Evolutionary conservation across 2,329 filamentous ascomycete genomes (phyloP), one percentile per base, ranked within the genome.

Genomic region (Plenodomus lindquistii): DNA sequence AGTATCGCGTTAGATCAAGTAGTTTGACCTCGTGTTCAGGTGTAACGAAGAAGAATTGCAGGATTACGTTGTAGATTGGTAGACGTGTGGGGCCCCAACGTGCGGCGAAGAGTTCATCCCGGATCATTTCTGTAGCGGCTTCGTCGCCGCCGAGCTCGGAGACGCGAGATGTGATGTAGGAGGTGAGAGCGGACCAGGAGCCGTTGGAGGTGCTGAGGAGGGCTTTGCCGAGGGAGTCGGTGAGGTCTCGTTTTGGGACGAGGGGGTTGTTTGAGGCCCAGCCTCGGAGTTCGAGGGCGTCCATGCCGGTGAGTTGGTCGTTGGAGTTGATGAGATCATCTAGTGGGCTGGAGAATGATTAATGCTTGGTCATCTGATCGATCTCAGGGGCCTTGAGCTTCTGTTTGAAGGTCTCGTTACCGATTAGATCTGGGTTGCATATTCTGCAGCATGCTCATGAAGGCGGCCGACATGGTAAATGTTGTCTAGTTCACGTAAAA

Each of bases 261-360:
- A 51, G 42, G n/a, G 52, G 46, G 17, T 45, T 46, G 20, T 46
- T 17, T 2, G 44, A 27, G 4, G 46, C 37, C 49, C 49, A 57
- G 17, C 55, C 55, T 16, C 55, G 47, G n/a, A 57, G 44, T 40
- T 57, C 52, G 48, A 57, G 52, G 15, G 37, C 55, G 13, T 57
- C 55, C 48, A 50, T 50, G 22, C 55, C 55, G 15, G 44, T 35
- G 15, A 57, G 42, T 16, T 52, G 46, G 18, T 55, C 52, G 19
- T 44, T 20, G 9, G 55, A 57, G 10, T 50, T 24, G 24, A 17
- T 37, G 2, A 57, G 43, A 20, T 57, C 52, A 13, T 45, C 40
- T 27, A 57, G 16, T 5, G 52, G 31, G 35, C 55, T 57, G 21
- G 8, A 21, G 2, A 10, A 15, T 4, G 11, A n/a, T 31, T 13